These are phyloP conservation scores for Mycena olivaceomarginata DNA, from an alignment of 768 basidiomycete species.

Conservation along the genomic window DNA sequence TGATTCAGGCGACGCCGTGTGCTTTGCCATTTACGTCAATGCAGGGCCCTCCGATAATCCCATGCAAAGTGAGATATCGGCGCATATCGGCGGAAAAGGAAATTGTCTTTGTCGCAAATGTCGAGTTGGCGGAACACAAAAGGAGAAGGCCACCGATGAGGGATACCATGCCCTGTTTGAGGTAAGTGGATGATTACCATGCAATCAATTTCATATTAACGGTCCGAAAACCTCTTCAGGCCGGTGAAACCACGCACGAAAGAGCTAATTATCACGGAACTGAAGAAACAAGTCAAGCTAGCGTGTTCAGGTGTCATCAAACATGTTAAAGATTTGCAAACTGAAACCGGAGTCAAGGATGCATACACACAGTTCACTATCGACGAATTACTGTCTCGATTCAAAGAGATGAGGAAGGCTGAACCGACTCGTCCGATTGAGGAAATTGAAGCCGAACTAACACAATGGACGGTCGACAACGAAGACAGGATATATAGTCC, in stretches of 20 bases:
- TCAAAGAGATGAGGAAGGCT: constrained; percentile 37
- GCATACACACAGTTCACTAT: constrained; percentile 58
- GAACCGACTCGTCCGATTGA: background rate
- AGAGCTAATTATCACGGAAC: background rate
- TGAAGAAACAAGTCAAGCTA: constrained; percentile 53
- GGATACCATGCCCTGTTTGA: constrained; percentile 7
- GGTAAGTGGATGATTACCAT: constrained; percentile 32
- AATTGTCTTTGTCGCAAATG: constrained; percentile 4
- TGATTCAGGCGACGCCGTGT: background rate
- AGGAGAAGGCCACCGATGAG: constrained; percentile 42
- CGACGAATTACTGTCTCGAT: constrained; percentile 48
- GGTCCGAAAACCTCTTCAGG: background rate
- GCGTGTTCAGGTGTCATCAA: constrained; percentile 55
- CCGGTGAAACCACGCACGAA: background rate
- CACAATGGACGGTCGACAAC: constrained; percentile 3
- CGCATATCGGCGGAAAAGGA: constrained; percentile 1
- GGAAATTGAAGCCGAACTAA: background rate
- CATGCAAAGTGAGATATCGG: background rate
- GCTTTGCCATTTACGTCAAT: background rate
- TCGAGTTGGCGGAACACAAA: background rate
- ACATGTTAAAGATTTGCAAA: constrained; percentile 43
- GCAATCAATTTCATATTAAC: background rate
- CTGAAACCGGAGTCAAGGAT: too few species aligned
- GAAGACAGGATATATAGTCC: background rate
- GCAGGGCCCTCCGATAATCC: background rate